Evolutionary conservation across 2,329 filamentous ascomycete genomes (phyloP).

Genomic region (Stemphylium beticola): DNA sequence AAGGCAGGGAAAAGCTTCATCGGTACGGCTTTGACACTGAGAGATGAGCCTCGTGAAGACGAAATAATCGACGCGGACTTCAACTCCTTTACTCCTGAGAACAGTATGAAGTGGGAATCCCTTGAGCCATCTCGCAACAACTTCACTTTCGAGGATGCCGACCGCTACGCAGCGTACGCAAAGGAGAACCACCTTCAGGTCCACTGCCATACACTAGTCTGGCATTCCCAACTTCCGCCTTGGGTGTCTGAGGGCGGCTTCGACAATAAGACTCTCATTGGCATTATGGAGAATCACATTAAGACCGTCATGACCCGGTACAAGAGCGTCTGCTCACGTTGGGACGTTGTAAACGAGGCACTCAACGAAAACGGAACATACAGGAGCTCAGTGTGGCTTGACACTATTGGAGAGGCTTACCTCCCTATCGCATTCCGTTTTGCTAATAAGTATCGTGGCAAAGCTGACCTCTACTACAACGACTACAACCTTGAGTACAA

Average conservation of each 20-base stretch:
- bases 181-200: constrained; percentile 43
- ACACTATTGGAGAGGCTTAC: constrained; percentile 53
- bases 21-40: constrained; percentile 36
- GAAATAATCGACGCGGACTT: constrained; percentile 37
- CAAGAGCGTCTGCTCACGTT: constrained; percentile 48
- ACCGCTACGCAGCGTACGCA: constrained; percentile 45
- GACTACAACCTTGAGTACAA: constrained; percentile 69
- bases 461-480: constrained; percentile 61
- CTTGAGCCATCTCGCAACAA: constrained; percentile 46
- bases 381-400: constrained; percentile 51
- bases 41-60: constrained; percentile 31
- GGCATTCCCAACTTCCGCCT: constrained; percentile 50
- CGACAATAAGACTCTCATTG: constrained; percentile 50
- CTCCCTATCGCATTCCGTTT: constrained; percentile 54
- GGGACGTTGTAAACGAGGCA: constrained; percentile 51
- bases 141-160: constrained; percentile 49
- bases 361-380: constrained; percentile 52
- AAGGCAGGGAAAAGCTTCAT: constrained; percentile 31
- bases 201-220: constrained; percentile 52
- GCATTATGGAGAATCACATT: constrained; percentile 53
- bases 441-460: constrained; percentile 48
- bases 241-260: constrained; percentile 49
- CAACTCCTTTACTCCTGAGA: constrained; percentile 37
- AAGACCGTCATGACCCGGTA: constrained; percentile 48
- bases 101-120: constrained; percentile 45